Percentiles rank a stretch among this genome's conserved stretches.
These are phyloP conservation scores for Pythium dissimile DNA, from an alignment of 352 stramenopile species.

Conservation along the genomic window DNA sequence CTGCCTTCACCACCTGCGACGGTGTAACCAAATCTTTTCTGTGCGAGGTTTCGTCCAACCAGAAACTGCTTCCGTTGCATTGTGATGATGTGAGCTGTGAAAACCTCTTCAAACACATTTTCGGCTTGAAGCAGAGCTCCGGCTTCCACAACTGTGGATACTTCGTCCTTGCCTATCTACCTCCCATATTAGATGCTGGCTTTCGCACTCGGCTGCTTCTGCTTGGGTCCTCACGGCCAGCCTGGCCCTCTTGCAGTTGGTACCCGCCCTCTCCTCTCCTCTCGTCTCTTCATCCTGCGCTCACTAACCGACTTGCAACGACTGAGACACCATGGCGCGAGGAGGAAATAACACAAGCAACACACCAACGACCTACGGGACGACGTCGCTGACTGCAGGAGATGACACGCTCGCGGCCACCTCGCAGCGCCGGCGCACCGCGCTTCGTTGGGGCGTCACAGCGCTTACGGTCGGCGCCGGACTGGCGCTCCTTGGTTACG, in stretches of 20 bases:
- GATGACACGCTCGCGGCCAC: slow-evolving; percentile 12
- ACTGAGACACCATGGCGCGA: slow-evolving; percentile 7
- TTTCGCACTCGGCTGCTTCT: background rate
- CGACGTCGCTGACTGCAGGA: slow-evolving; percentile 27
- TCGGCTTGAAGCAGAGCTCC: background rate
- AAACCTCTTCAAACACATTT: background rate
- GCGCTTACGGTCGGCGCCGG: slow-evolving; percentile 26
- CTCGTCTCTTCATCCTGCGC: no score
- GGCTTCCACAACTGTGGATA: background rate
- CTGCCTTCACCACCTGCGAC: background rate
- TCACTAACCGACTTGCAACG: background rate
- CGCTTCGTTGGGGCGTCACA: slow-evolving; percentile 26
- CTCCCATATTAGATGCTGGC: background rate
- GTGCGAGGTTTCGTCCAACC: background rate
- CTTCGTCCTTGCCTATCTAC: background rate
- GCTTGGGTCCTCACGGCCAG: background rate
- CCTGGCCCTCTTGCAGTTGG: background rate
- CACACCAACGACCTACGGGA: slow-evolving; percentile 45
- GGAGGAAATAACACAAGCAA: slow-evolving; percentile 1
- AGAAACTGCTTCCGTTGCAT: background rate
- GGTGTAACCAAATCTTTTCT: background rate
- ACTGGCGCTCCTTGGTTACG: slow-evolving; percentile 25
- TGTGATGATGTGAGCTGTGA: background rate
- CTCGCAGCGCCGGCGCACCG: slow-evolving; percentile 24
- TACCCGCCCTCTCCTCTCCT: background rate